Evolutionary conservation across 2,329 filamentous ascomycete species (phyloP).

Genomic region (Pseudogymnoascus destructans): DNA sequence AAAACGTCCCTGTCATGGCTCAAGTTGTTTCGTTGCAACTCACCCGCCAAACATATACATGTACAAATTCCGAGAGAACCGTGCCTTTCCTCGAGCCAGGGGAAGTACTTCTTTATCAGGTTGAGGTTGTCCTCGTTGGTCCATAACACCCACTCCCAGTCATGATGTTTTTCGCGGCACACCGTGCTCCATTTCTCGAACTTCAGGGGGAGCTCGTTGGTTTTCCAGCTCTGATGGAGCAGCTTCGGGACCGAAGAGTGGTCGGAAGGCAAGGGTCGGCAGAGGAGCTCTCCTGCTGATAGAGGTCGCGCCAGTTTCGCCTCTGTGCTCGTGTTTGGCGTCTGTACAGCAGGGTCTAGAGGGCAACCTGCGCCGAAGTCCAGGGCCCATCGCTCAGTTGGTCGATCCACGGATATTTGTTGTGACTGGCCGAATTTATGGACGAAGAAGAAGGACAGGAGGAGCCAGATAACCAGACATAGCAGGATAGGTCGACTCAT

Average conservation of each 20-base stretch:
- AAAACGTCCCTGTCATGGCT: background rate
- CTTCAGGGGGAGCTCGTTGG: background rate
- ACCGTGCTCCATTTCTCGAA: constrained; percentile 24
- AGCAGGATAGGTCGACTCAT: background rate
- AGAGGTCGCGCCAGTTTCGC: background rate
- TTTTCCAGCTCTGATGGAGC: background rate
- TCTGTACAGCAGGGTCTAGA: background rate
- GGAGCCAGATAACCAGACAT: background rate
- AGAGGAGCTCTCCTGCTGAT: background rate
- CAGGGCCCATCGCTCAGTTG: background rate
- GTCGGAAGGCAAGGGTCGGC: background rate
- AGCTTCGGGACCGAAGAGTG: background rate
- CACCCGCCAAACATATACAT: constrained; percentile 29
- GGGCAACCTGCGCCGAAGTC: background rate
- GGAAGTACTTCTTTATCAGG: constrained; percentile 25
- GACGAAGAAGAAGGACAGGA: background rate
- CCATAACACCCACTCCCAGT: constrained; percentile 29
- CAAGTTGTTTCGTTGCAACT: constrained; percentile 10
- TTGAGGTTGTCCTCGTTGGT: constrained; percentile 28
- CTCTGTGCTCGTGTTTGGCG: background rate
- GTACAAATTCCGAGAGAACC: constrained; percentile 21
- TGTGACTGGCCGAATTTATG: background rate
- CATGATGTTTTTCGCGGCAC: constrained; percentile 23
- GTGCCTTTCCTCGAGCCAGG: constrained; percentile 22
- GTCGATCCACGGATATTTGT: background rate